A percentile compares a stretch with the other conserved stretches of the same genome.
These are phyloP conservation scores for Termitomyces titanicus DNA, from an alignment of 768 basidiomycete genomes.

Conservation along the genomic window DNA sequence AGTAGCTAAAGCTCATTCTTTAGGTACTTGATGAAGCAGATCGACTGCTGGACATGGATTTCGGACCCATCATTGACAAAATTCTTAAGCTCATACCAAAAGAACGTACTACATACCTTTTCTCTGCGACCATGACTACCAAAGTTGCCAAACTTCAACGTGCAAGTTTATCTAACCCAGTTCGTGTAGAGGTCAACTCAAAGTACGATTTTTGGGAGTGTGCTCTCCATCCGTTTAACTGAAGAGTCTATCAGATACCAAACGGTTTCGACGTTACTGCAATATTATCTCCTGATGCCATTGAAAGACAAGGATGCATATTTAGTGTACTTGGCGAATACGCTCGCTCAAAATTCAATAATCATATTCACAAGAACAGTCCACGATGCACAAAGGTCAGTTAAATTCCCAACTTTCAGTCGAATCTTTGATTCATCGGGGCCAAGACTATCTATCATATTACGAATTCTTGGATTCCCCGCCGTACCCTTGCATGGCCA, in stretches of 20 bases:
- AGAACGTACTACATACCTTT: constrained; percentile 92
- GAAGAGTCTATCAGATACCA: constrained; percentile 67
- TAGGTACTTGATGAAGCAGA: constrained; percentile 99
- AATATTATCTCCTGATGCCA: constrained; percentile 95
- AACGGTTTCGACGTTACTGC: constrained; percentile 91
- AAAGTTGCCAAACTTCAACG: constrained; percentile 96
- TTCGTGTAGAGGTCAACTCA: constrained; percentile 87
- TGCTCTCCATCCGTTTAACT: neutral
- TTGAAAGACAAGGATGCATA: constrained; percentile 89
- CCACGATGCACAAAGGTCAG: constrained; percentile 81
- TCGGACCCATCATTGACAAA: constrained; percentile 92
- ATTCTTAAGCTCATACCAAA: constrained; percentile 93
- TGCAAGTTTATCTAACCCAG: constrained; percentile 91
- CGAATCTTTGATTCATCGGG: neutral
- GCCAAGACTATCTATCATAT: constrained; percentile 75
- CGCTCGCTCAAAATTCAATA: constrained; percentile 86
- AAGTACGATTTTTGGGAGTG: constrained; percentile 55
- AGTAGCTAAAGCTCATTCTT: neutral
- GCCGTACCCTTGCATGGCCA: constrained; percentile 96
- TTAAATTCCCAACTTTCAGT: neutral
- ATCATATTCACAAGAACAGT: constrained; percentile 98
- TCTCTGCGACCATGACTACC: constrained; percentile 98
- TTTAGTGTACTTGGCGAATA: constrained; percentile 85
- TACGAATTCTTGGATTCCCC: constrained; percentile 88
- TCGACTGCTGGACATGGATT: constrained; percentile 93